These are phyloP conservation scores for Arabidopsis arenosa DNA, from an alignment of 345 rosid genomes.

Conservation along the genomic window DNA sequence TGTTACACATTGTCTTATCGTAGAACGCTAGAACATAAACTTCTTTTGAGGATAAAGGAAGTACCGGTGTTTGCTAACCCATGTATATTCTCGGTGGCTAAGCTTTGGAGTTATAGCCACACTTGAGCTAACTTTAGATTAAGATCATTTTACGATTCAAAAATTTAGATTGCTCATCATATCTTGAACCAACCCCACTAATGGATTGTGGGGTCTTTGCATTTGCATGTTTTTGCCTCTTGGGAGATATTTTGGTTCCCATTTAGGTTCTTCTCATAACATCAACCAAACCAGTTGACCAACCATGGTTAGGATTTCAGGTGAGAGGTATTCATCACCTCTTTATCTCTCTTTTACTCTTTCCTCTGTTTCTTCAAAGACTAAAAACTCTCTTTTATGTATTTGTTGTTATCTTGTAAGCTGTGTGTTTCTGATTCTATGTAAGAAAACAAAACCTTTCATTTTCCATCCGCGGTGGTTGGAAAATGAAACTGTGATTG, in stretches of 20 bases:
- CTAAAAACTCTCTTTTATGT: constrained; percentile 31
- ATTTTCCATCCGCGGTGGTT: constrained; percentile 43
- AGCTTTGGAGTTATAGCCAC: constrained; percentile 69
- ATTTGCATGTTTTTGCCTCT: constrained; percentile 62
- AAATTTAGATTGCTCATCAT: constrained; percentile 46
- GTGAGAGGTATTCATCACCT: constrained; percentile 50
- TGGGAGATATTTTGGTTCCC: constrained; percentile 94
- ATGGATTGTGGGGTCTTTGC: constrained; percentile 73
- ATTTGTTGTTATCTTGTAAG: constrained; percentile 36
- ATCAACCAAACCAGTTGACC: constrained; percentile 53
- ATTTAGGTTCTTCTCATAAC: constrained; percentile 60
- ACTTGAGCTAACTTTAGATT: constrained; percentile 52
- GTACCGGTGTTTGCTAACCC: constrained; percentile 32
- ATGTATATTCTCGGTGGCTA: constrained; percentile 66
- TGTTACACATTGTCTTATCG: constrained; percentile 40
- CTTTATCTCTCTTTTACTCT: constrained; percentile 42
- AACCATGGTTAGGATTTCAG: constrained; percentile 97
- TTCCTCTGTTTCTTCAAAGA: constrained; percentile 38
- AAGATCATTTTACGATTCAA: constrained; percentile 42
- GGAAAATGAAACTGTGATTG: constrained; percentile 40
- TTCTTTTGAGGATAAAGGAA: constrained; percentile 60
- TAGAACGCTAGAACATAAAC: constrained; percentile 43
- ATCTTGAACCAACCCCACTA: constrained; percentile 54
- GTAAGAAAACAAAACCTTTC: constrained; percentile 44
- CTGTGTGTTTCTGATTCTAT: constrained; percentile 35